These are phyloP conservation scores for Arthrobotrys musiformis DNA, from an alignment of 2,329 filamentous ascomycete species.

Conservation along the genomic window DNA sequence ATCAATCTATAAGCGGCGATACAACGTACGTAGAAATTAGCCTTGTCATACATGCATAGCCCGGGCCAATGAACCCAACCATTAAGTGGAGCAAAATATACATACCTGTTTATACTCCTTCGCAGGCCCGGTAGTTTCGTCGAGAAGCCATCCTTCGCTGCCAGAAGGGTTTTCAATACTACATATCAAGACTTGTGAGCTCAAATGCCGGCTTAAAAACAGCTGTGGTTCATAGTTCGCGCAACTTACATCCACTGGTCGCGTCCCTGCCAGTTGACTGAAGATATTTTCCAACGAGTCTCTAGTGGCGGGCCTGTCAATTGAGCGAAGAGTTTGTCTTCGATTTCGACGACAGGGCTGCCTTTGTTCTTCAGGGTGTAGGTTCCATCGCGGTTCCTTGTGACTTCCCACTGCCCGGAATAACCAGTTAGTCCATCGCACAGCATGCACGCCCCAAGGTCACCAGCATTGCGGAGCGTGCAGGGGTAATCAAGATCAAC, in stretches of 20 bases:
- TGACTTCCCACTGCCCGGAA: conserved; percentile 27
- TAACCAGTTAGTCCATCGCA: background rate
- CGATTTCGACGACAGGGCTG: background rate
- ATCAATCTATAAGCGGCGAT: conserved; percentile 7
- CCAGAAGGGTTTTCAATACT: conserved; percentile 16
- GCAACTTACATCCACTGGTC: conserved; percentile 33
- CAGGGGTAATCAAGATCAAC: background rate
- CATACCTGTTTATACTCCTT: conserved; percentile 31
- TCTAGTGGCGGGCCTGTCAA: conserved; percentile 10
- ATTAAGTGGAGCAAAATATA: background rate
- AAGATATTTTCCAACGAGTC: conserved; percentile 40
- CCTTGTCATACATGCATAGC: background rate
- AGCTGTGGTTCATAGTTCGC: background rate
- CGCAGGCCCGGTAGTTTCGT: background rate
- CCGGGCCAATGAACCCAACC: no score
- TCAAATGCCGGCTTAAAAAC: background rate
- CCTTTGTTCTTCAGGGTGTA: conserved; percentile 31
- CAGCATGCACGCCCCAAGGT: background rate
- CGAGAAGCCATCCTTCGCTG: conserved; percentile 22
- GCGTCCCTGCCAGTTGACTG: conserved; percentile 28
- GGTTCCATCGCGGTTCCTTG: conserved; percentile 36
- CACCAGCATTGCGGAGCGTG: background rate
- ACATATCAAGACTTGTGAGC: background rate
- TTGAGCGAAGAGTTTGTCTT: conserved; percentile 31
- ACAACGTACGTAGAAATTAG: background rate